Base-by-base conservation (phyloP, 805 yeast genomes). In the Metschnikowia gruessii region DNA sequence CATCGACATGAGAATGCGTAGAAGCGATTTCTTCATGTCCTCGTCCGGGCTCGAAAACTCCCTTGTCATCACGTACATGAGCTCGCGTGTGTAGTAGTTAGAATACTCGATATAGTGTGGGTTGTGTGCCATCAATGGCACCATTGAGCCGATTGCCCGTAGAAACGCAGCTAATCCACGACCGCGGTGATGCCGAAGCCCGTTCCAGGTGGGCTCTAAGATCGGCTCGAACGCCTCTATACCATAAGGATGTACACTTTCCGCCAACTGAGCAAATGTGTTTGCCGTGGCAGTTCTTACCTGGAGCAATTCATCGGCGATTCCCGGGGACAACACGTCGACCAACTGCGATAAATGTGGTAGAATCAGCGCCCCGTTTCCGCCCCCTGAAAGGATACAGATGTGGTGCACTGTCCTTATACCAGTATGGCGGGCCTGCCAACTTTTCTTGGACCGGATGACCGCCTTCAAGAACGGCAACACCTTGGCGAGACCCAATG, bases 361-460 rank as follows among this genome's bases (percentile, higher is more conserved):
- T 34, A 92, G 64, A 0, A 90, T 74, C 13, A 66, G 54, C 11
- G 60, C 59, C 3, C 76, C 75, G 43, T 68, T 69, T 1, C 87
- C 85, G 8, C 53, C 50, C 0, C 95, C 96, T 56, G 82, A 62
- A 12, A 83, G 58, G 1, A 79, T 62, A 5, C 95, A 85, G 36
- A 88, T 73, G 53, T 87, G 94, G 59, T 87, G 95, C 9, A 92
- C 74, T 8, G 82, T 79, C 58, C 82, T 81, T 19, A 81, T 75
- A 49, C 96, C 97, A 0, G 96, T 87, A 53, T 86, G 92, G 36
- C 95, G 77, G 0, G 95, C 88, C 52, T 78, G 78, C 92, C 94
- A 84, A 43, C 84, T 79, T 59, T 85, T 84, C 56, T 80, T 82
- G 2, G 95, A 83, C 50, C 76, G 75, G 50, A 92, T 81, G 4